Evolutionary conservation across 2,329 filamentous ascomycete genomes (phyloP), one percentile per base, ranked within the genome.

Genomic region (Chrysoporthe cubensis): DNA sequence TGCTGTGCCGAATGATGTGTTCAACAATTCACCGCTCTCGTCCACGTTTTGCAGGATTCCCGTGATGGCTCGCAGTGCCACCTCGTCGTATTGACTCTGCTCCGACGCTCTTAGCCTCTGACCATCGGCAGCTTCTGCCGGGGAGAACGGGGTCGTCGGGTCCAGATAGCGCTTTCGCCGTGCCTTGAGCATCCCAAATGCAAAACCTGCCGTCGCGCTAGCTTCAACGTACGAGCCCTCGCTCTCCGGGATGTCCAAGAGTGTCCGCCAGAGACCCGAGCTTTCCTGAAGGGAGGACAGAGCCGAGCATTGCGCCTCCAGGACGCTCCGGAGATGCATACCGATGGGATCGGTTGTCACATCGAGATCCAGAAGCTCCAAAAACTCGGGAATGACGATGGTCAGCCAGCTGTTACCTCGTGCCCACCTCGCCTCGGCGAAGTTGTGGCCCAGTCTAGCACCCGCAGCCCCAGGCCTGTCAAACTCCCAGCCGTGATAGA

Each of bases 401-500:
- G 91, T 94, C 59, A 95, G 76, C 92, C 92, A 95, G 70, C 83
- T 85, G 75, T 92, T 92, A 21, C 87, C 86, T 37, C 87, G 78
- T 1, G 84, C 87, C 87, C 87, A 89, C 9, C 83, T 76, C 0
- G 86, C 87, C 61, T 80, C 76, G 0, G 87, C 87, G 72, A 88
- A 88, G 76, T 88, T 87, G 75, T 88, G 86, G 0, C 88, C 90
- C 57, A 65, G n/a, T 11, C 34, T 37, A 4, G 37, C 65, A 9
- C 85, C 86, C 1, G 88, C 85, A 61, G 90, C 85, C 13, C 67
- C 65, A 37, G 66, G 61, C 14, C 56, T 67, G 52, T 69, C 46
- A 72, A 93, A 94, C 11, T 90, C 90, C 92, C 92, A 95, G 40
- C 92, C 92, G 77, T 95, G 92, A 81, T 91, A 94, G 78, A 91